Conservation (phyloP, 371 early-diverging fungal species). For the Mortierella sp. region DNA sequence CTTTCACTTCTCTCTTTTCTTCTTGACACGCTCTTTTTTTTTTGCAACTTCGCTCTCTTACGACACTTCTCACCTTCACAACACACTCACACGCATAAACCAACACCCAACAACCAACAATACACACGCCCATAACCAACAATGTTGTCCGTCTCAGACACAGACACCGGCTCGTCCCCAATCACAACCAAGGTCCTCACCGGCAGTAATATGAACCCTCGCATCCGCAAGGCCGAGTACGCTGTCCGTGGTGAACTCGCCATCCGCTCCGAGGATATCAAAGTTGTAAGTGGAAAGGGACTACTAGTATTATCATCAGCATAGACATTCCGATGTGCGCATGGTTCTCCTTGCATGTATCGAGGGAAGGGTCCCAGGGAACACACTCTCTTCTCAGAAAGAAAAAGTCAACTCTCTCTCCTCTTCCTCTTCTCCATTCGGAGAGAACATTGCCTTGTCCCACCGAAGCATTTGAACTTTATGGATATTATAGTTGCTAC, state of each 20-base stretch:
- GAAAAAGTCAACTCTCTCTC: not conserved
- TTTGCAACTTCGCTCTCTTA: not conserved
- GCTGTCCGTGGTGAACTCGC: slow-evolving; percentile 98
- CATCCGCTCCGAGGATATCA: slow-evolving; percentile 91
- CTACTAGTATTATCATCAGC: not conserved
- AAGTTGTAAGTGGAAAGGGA: slow-evolving; percentile 62
- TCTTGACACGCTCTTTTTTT: not conserved
- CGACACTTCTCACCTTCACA: not conserved
- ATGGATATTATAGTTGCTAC: not conserved
- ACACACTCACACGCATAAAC: not conserved
- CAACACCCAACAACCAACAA: not conserved
- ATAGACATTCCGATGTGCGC: not conserved
- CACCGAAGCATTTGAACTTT: slow-evolving; percentile 6
- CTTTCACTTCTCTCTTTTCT: not conserved
- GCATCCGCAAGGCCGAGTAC: slow-evolving; percentile 87
- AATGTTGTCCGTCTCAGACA: not conserved
- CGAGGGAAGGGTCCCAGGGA: no score
- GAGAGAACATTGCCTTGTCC: not conserved
- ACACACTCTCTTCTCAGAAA: not conserved
- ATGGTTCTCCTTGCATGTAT: not conserved
- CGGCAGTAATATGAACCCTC: slow-evolving; percentile 79
- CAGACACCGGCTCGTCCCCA: not conserved
- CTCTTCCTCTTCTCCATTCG: not conserved
- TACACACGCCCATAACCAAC: not conserved
- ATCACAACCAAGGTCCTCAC: slow-evolving; percentile 68